Evolutionary conservation across 1,139 yeast genomes (phyloP).

Genomic region (Hemisphaericaspora xylofermentans): DNA sequence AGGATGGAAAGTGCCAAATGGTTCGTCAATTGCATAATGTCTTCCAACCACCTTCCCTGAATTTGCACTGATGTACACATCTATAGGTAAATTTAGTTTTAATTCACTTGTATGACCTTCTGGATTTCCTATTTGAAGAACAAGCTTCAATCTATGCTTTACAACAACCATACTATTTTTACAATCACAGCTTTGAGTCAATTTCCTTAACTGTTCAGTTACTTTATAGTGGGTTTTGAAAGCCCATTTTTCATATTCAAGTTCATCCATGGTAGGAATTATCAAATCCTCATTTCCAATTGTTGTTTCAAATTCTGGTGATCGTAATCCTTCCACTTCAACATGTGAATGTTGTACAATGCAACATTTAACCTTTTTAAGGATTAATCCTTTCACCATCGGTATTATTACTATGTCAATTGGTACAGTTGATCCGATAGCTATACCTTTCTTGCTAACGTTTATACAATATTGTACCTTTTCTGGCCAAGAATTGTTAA

Average conservation of each 20-base stretch:
- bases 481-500: conserved; percentile 63
- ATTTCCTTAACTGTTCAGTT: conserved; percentile 50
- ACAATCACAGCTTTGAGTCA: conserved; percentile 60
- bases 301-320: conserved; percentile 45
- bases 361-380: conserved; percentile 48
- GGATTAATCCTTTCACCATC: conserved; percentile 52
- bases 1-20: conserved; percentile 48
- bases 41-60: conserved; percentile 51
- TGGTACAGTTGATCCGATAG: conserved; percentile 58
- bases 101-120: conserved; percentile 69
- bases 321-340: conserved; percentile 33
- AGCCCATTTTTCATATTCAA: conserved; percentile 50
- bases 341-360: conserved; percentile 53
- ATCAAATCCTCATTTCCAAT: conserved; percentile 30
- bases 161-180: conserved; percentile 51
- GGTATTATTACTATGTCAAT: conserved; percentile 58
- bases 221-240: conserved; percentile 48
- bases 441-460: conserved; percentile 56
- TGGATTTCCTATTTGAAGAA: conserved; percentile 54
- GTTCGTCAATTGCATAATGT: conserved; percentile 50
- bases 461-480: conserved; percentile 63
- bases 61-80: conserved; percentile 56
- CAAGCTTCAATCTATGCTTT: conserved; percentile 59
- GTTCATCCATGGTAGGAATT: conserved; percentile 26
- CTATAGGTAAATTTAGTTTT: conserved; percentile 65